Evolutionary conservation across 805 yeast genomes (phyloP).

Genomic region (Spathaspora passalidarum): DNA sequence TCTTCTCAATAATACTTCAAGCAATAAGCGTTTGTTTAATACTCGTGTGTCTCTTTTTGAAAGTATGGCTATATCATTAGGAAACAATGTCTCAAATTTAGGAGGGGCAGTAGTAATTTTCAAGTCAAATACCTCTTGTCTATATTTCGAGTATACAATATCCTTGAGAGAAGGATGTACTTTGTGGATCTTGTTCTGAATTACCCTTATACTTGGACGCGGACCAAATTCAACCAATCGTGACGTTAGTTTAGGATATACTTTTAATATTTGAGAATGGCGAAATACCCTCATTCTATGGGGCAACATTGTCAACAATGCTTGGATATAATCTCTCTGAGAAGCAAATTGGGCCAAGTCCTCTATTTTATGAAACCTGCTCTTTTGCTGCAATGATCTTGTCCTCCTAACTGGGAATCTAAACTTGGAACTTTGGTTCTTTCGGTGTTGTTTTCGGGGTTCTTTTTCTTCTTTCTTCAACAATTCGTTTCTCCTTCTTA

Average conservation of each 20-base stretch:
- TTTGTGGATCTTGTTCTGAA: not conserved
- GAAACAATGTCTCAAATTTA: slow-evolving; percentile 24
- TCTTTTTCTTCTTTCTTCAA: slow-evolving; percentile 13
- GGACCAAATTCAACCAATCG: not conserved
- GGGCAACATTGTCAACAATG: slow-evolving; percentile 30
- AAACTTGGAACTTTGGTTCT: slow-evolving; percentile 11
- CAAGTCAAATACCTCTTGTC: slow-evolving; percentile 22
- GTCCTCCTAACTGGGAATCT: slow-evolving; percentile 35
- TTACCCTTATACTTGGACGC: not conserved
- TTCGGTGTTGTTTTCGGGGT: slow-evolving; percentile 1
- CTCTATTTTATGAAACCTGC: slow-evolving; percentile 15
- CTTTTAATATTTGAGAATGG: slow-evolving; percentile 14
- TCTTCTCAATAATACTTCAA: slow-evolving; percentile 37
- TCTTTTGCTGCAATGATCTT: slow-evolving; percentile 29
- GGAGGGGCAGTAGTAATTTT: slow-evolving; percentile 19
- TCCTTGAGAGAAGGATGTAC: slow-evolving; percentile 7
- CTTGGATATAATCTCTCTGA: slow-evolving; percentile 15
- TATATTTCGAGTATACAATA: slow-evolving; percentile 26
- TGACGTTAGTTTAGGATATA: slow-evolving; percentile 14
- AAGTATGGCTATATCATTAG: slow-evolving; percentile 24
- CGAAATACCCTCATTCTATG: slow-evolving; percentile 22
- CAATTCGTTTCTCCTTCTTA: slow-evolving; percentile 28
- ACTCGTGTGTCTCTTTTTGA: slow-evolving; percentile 21
- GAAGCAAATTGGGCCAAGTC: slow-evolving; percentile 20
- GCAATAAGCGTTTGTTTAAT: slow-evolving; percentile 29